Evolutionary conservation across 805 yeast genomes (phyloP).

Genomic region (Kluyveromyces dobzhanskii): DNA sequence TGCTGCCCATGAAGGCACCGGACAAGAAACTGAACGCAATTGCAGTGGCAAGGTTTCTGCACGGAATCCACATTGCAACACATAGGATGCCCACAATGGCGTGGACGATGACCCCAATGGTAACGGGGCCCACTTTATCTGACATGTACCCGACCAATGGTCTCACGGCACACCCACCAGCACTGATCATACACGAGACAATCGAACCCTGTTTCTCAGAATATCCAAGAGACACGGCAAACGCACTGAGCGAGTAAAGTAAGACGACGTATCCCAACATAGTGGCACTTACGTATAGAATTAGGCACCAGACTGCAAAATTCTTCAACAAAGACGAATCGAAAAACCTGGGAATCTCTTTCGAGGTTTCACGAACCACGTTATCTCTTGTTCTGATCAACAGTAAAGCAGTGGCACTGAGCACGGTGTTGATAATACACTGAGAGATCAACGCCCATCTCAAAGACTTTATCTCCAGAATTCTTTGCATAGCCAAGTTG

Average conservation of each 20-base stretch:
- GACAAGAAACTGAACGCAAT: constrained; percentile 41
- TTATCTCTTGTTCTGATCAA: constrained; percentile 33
- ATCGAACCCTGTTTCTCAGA: constrained; percentile 45
- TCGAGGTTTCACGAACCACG: constrained; percentile 5
- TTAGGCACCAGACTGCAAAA: constrained; percentile 26
- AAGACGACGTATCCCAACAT: constrained; percentile 54
- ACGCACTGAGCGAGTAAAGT: constrained; percentile 51
- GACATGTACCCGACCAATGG: constrained; percentile 45
- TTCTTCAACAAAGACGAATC: neutral
- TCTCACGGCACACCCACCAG: constrained; percentile 48
- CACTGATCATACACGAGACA: constrained; percentile 51
- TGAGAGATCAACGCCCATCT: constrained; percentile 31
- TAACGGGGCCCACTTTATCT: constrained; percentile 45
- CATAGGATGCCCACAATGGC: constrained; percentile 34
- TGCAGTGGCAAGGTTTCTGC: constrained; percentile 48
- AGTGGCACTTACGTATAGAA: constrained; percentile 38
- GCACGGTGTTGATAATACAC: constrained; percentile 26
- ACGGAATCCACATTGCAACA: constrained; percentile 50
- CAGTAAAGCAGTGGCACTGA: constrained; percentile 24
- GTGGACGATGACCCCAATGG: constrained; percentile 34
- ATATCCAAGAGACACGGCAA: constrained; percentile 53
- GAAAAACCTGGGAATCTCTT: constrained; percentile 1
- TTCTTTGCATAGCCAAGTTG: constrained; percentile 28
- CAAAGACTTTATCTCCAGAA: constrained; percentile 23
- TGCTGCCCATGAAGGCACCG: constrained; percentile 54